Conservation (phyloP, 352 stramenopile species). For the Globisporangium ultimum region DNA sequence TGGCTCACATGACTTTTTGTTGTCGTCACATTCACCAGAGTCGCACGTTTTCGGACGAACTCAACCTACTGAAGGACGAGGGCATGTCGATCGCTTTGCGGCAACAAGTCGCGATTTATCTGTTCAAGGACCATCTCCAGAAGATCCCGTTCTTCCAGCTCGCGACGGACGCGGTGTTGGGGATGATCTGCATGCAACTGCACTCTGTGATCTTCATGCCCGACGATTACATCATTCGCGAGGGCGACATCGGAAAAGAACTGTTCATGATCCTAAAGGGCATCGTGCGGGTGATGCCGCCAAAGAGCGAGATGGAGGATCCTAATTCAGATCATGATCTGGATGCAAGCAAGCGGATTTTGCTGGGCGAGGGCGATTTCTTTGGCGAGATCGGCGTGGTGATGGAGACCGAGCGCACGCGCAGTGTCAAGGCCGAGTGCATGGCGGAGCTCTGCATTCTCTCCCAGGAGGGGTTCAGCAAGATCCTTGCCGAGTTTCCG, state of each 20-base stretch:
- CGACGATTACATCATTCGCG: slow-evolving; percentile 56
- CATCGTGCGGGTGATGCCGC: slow-evolving; percentile 55
- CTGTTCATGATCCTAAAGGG: slow-evolving; percentile 76
- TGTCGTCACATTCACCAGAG: slow-evolving; percentile 18
- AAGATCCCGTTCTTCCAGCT: slow-evolving; percentile 75
- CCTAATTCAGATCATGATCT: slow-evolving; percentile 6
- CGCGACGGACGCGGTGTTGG: slow-evolving; percentile 50
- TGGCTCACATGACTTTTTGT: too few species aligned
- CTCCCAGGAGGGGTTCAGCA: slow-evolving; percentile 56
- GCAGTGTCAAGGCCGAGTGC: slow-evolving; percentile 56
- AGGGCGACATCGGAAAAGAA: slow-evolving; percentile 65
- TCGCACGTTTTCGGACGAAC: slow-evolving; percentile 51
- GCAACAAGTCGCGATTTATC: slow-evolving; percentile 60
- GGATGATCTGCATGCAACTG: slow-evolving; percentile 73
- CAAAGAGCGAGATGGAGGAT: slow-evolving; percentile 38
- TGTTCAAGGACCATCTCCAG: slow-evolving; percentile 67
- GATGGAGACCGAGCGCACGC: slow-evolving; percentile 65
- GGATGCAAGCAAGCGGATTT: too few species aligned
- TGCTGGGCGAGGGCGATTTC: slow-evolving; percentile 56
- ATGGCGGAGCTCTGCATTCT: slow-evolving; percentile 68
- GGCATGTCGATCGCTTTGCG: slow-evolving; percentile 60
- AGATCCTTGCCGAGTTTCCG: slow-evolving; percentile 66
- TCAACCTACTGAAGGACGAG: slow-evolving; percentile 53
- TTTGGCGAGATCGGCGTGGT: slow-evolving; percentile 66
- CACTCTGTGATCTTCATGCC: slow-evolving; percentile 68